phyloP scores from a whole-genome alignment of 805 yeast species.

The Saturnispora kantuleensis region DNA sequence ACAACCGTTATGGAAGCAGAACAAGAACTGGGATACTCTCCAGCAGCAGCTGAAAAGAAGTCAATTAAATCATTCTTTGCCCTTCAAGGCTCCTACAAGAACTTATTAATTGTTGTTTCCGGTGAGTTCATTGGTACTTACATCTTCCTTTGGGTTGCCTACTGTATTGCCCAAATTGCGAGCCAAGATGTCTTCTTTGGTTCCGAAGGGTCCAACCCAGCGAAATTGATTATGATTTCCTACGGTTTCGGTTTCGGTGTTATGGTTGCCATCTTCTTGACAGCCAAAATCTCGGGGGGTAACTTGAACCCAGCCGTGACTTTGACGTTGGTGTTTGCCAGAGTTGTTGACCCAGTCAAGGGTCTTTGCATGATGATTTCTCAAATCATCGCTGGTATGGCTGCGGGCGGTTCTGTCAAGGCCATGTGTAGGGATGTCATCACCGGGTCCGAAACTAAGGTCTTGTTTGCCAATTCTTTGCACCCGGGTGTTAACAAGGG shows the following conservation, averaged over 20 bases:
- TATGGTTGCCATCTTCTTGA: conserved; percentile 58
- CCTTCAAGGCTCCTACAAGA: conserved; percentile 34
- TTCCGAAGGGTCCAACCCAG: conserved; percentile 37
- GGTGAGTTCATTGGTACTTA: conserved; percentile 87
- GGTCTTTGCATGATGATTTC: conserved; percentile 54
- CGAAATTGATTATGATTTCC: conserved; percentile 67
- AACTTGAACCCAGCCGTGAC: conserved; percentile 87
- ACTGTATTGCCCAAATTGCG: conserved; percentile 74
- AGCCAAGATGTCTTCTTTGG: conserved; percentile 31
- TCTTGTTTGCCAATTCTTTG: conserved; percentile 59
- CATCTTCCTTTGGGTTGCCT: conserved; percentile 74
- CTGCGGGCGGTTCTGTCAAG: conserved; percentile 82
- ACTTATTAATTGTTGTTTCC: conserved; percentile 56
- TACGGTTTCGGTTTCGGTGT: conserved; percentile 84
- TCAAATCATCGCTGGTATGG: conserved; percentile 79
- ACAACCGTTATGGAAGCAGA: conserved; percentile 26
- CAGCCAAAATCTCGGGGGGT: conserved; percentile 78
- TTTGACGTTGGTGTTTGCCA: conserved; percentile 56
- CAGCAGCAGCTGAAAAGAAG: conserved; percentile 22
- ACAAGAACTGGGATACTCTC: conserved; percentile 32
- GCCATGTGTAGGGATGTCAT: conserved; percentile 39
- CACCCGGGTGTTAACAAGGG: conserved; percentile 64
- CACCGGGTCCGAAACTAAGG: conserved; percentile 50
- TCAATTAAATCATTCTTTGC: conserved; percentile 15
- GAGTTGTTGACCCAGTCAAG: conserved; percentile 66